Evolutionary conservation across 176 grass and related monocot species (phyloP), one percentile per base, ranked within the genome.

Genomic region (Musa troglodytarum): DNA sequence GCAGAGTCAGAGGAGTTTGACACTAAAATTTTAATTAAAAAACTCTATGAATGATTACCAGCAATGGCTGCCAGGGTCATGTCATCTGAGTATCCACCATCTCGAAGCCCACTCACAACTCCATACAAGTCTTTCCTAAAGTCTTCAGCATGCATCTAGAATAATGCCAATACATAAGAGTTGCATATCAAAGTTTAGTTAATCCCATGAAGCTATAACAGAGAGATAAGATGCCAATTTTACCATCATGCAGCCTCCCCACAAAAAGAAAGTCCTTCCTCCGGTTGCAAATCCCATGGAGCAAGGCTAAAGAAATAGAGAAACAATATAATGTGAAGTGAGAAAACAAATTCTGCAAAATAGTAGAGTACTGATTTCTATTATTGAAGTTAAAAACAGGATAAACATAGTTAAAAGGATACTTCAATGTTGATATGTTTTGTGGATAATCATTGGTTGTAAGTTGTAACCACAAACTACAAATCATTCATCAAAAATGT

Each of bases 181-280:
- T 74, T 54, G 71, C 52, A 19, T 54, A 8, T 19, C 52, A 28
- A 71, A 65, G 1, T 71, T 10, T 19, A 19, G 12, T 55, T 28
- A 6, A 26, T 26, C 21, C 22, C 12, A 53, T 26, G 2, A 16
- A 43, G 34, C 4, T 28, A 16, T 26, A 56, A 55, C 2, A 52
- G 22, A 54, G 11, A 62, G 8, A 74, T 8, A 54, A 55, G 24
- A 56, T 56, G 71, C 23, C 9, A 68, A 83, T 10, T 74, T n/a
- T 90, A 99, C 96, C 96, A 99, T 99, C 96, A 99, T 99, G 80
- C 96, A 99, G 53, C 96, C 96, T 77, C 95, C 96, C 96, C 96
- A 99, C 59, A 99, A 77, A 89, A 99, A 99, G 88, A 99, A 92
- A 78, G 96, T 99, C 77, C 92, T 88, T 68, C 96, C 96, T 59